Base-by-base conservation (phyloP, 2,329 filamentous ascomycete genomes). In the Fusarium nurragi region DNA sequence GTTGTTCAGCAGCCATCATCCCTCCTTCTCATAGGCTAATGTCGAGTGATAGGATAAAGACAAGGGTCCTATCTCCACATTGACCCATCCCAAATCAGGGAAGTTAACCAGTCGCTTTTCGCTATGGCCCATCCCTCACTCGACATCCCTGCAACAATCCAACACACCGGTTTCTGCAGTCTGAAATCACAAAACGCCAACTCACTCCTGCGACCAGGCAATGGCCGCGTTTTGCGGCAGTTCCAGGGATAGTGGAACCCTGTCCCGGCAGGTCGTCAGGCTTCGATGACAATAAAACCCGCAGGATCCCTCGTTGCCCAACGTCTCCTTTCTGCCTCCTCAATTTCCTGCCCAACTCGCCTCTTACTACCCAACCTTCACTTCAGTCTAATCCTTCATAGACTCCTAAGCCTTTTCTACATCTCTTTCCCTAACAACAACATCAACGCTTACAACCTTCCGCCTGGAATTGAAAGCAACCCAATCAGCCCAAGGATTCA, bases 141-240 rank as follows among this genome's bases (percentile, higher is more conserved):
- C 51, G 56, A 39, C 57, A 76, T 69, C 76, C 76, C 72, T 77
- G 75, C 70, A 70, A 56, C 30, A 46, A 36, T 26, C 49, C 60
- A 67, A 55, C 64, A 59, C 54, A 71, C 65, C 60, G 67, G 61
- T 64, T 67, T 69, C 56, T 71, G 60, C 61, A 63, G 56, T 63
- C 60, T 64, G 60, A 65, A 78, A 78, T 60, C 71, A 69, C 60
- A 68, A 34, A 66, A 69, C 70, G 81, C 79, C 82, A 83, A 73
- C 82, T 78, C 81, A 83, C 76, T 76, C 72, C 73, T 78, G 76
- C 79, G 77, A 74, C 79, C 79, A 76, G 81, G 80, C 79, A 78
- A 81, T 76, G 80, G 74, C 80, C 75, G 56, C 43, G 51, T 55
- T 54, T 58, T 57, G 65, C 62, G 52, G 61, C 65, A 60, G 58